Evolutionary conservation across 169 alveolate species (phyloP).

Genomic region (Plasmodium inui): DNA sequence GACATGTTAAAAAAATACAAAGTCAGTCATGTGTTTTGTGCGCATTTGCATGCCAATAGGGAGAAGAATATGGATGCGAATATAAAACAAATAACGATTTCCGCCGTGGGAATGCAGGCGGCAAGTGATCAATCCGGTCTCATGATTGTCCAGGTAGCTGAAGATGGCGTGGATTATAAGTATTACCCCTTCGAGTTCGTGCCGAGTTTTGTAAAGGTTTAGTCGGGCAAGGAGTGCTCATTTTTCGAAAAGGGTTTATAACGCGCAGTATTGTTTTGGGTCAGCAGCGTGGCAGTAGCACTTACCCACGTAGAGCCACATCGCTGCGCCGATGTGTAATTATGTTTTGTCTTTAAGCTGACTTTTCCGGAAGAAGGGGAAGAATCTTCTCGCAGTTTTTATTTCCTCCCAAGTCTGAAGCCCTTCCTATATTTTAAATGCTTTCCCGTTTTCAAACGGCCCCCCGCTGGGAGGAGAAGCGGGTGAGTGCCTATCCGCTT

Average conservation of each 20-base stretch:
- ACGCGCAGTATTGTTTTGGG: background rate
- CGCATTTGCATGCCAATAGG: slow-evolving; percentile 50
- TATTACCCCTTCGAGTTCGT: slow-evolving; percentile 26
- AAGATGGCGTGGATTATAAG: slow-evolving; percentile 24
- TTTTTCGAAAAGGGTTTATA: background rate
- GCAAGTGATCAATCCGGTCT: slow-evolving; percentile 20
- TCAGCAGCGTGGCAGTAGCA: background rate
- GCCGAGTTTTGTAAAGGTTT: slow-evolving; percentile 1
- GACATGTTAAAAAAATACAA: slow-evolving; percentile 47
- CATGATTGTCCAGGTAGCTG: slow-evolving; percentile 17
- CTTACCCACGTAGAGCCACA: background rate
- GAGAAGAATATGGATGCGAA: slow-evolving; percentile 13
- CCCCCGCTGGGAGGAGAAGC: background rate
- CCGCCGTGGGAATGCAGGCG: slow-evolving; percentile 39
- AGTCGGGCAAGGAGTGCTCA: background rate
- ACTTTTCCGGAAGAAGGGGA: background rate
- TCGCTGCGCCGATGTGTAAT: background rate
- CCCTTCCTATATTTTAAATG: background rate
- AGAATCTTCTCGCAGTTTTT: background rate
- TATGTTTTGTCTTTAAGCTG: background rate
- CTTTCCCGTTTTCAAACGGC: background rate
- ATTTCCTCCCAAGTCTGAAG: background rate
- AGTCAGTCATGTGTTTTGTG: slow-evolving; percentile 37
- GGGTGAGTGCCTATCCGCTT: background rate
- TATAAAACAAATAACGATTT: slow-evolving; percentile 40